Base-by-base conservation (phyloP, 805 yeast species). In the Candida manassasensis region DNA sequence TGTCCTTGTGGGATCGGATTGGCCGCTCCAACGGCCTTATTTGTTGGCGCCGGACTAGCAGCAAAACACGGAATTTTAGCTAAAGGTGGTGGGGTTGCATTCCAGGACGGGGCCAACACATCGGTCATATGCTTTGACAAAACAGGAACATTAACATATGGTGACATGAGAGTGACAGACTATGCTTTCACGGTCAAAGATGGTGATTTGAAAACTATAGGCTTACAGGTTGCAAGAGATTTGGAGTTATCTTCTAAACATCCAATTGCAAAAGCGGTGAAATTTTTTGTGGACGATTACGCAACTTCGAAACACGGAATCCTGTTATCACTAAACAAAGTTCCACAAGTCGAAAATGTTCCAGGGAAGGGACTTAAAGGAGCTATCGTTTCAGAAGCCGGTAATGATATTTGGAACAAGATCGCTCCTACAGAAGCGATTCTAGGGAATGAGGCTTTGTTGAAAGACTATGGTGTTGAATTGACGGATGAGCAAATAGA, bases 1-100 rank as follows among this genome's bases (percentile, higher is more conserved):
- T 84, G 94, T 52, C 94, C 94, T 1, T 84, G 93, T 63, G 94
- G 90, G 2, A 75, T 84, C 45, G 93, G 90, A 2, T 62, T 84
- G 15, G 93, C 93, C 16, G 93, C 90, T 2, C 93, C 93, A 2
- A 83, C 90, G 2, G 90, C 93, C 0, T 53, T 84, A 27, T 82
- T 80, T 61, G 87, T 84, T 9, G 93, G 93, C 2, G 68, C 86
- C 12, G 87, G 90, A 0, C 53, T 84, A 34, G 87, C 89, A 24
- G 93, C 93, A 10, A 80, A 78, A 49, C 60, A 77, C 51, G 93
- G 90, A 14, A 77, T 84, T 34, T 63, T 84, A 25, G 87, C 84
- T 1, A 73, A 81, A 43, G 90, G 90, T 12, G 93, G 93, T 4
- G 93, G 93, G 21, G 79, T 77, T 32, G 87, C 90, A 2, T 82